These are phyloP conservation scores for Hypoxylon rubiginosum DNA, from an alignment of 2,329 filamentous ascomycete genomes.

Conservation along the genomic window DNA sequence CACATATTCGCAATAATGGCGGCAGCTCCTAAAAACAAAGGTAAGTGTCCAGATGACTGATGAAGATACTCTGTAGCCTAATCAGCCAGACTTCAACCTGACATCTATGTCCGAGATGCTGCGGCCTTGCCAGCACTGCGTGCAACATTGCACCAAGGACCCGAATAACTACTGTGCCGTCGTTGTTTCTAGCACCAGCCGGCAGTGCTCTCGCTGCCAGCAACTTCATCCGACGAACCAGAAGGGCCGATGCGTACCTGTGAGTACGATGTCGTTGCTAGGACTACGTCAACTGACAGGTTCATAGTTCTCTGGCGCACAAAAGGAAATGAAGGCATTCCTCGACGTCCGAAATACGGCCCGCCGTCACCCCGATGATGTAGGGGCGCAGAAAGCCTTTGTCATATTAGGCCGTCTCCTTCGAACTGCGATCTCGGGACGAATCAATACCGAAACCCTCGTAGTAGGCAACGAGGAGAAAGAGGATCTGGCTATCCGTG, in stretches of 20 bases:
- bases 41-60: background rate
- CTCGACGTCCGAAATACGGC: background rate
- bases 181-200: background rate
- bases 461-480: background rate
- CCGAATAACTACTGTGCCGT: background rate
- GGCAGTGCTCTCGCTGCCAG: background rate
- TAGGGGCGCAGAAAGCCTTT: background rate
- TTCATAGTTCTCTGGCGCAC: background rate
- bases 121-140: background rate
- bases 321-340: background rate
- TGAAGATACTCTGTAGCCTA: background rate
- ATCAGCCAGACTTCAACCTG: background rate
- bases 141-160: background rate
- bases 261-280: background rate
- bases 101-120: background rate
- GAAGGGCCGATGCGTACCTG: background rate
- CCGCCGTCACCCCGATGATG: background rate
- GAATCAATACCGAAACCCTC: background rate
- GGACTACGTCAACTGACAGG: background rate
- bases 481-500: background rate
- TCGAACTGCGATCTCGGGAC: background rate
- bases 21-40: background rate
- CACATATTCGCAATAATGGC: background rate
- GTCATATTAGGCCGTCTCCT: background rate
- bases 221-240: background rate